Evolutionary conservation across 2,329 filamentous ascomycete species (phyloP).

Genomic region (Tolypocladium tropicale): DNA sequence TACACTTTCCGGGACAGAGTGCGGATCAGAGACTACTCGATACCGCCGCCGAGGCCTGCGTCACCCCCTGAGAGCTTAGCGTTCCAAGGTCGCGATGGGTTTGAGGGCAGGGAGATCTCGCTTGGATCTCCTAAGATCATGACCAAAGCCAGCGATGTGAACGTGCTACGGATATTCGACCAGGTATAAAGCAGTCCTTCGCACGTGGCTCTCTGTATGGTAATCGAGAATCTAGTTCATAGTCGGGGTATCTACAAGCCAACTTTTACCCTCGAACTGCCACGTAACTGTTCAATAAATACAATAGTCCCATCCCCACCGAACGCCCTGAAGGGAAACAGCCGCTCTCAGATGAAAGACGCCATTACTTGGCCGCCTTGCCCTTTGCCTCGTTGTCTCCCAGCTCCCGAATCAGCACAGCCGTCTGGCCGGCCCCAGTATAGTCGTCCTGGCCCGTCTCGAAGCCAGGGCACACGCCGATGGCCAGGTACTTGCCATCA

Average conservation of each 20-base stretch:
- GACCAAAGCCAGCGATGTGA: not conserved
- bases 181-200: not conserved
- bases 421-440: slow-evolving; percentile 59
- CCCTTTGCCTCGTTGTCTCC: slow-evolving; percentile 81
- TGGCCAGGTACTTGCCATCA: slow-evolving; percentile 68
- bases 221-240: slow-evolving; percentile 9
- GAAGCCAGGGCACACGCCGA: slow-evolving; percentile 77
- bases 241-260: slow-evolving; percentile 21
- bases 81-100: slow-evolving; percentile 21
- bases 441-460: slow-evolving; percentile 80
- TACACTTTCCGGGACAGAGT: slow-evolving; percentile 17
- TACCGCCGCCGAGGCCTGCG: slow-evolving; percentile 6
- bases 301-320: slow-evolving; percentile 2
- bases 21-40: slow-evolving; percentile 17
- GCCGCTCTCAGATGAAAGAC: slow-evolving; percentile 4
- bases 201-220: not conserved
- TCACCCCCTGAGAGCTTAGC: slow-evolving; percentile 5
- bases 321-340: slow-evolving; percentile 21
- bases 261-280: slow-evolving; percentile 6
- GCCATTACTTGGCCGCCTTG: slow-evolving; percentile 57
- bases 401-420: slow-evolving; percentile 73
- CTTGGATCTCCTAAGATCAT: slow-evolving; percentile 8
- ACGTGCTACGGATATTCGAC: not conserved
- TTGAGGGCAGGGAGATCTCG: slow-evolving; percentile 12
- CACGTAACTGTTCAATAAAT: slow-evolving; percentile 3